phyloP scores from a whole-genome alignment of 2,329 filamentous ascomycete species.

The Colletotrichum destructivum region DNA sequence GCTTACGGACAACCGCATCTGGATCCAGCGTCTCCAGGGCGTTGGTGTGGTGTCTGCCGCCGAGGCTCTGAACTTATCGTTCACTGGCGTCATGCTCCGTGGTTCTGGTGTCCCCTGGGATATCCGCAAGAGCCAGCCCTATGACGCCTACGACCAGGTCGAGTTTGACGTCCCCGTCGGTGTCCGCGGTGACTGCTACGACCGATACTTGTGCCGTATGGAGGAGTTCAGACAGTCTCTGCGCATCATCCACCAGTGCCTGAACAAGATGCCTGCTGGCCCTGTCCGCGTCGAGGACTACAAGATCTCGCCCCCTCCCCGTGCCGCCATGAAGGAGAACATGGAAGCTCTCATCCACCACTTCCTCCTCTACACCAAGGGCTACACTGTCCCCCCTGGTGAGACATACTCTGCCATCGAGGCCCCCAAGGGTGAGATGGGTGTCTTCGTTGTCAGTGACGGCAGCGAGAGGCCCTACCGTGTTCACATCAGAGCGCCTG shows the following conservation, averaged over 20 bases:
- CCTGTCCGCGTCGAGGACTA: slow-evolving; percentile 98
- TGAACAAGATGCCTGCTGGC: slow-evolving; percentile 98
- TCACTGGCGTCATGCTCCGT: slow-evolving; percentile 97
- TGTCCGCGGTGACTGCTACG: slow-evolving; percentile 98
- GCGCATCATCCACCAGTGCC: slow-evolving; percentile 97
- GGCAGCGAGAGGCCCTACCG: slow-evolving; percentile 96
- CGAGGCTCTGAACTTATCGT: slow-evolving; percentile 97
- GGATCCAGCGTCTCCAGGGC: slow-evolving; percentile 93
- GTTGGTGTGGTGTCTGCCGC: slow-evolving; percentile 92
- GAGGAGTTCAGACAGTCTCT: slow-evolving; percentile 99
- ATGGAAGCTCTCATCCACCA: slow-evolving; percentile 99
- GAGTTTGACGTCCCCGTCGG: slow-evolving; percentile 99
- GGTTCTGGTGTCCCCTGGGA: slow-evolving; percentile 97
- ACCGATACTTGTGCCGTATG: slow-evolving; percentile 99
- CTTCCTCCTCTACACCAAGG: slow-evolving; percentile 99
- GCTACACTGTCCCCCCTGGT: slow-evolving; percentile 95
- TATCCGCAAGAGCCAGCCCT: slow-evolving; percentile 95
- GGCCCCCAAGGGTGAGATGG: slow-evolving; percentile 99
- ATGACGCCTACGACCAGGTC: slow-evolving; percentile 97
- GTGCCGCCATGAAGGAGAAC: slow-evolving; percentile 99
- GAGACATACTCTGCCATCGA: slow-evolving; percentile 99
- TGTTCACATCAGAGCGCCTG: slow-evolving; percentile 96
- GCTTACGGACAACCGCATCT: slow-evolving; percentile 99
- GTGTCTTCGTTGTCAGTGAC: slow-evolving; percentile 95
- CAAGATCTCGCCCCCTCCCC: slow-evolving; percentile 97